Conservation (phyloP, 371 early-diverging fungal species). For the Lichtheimia ornata region DNA sequence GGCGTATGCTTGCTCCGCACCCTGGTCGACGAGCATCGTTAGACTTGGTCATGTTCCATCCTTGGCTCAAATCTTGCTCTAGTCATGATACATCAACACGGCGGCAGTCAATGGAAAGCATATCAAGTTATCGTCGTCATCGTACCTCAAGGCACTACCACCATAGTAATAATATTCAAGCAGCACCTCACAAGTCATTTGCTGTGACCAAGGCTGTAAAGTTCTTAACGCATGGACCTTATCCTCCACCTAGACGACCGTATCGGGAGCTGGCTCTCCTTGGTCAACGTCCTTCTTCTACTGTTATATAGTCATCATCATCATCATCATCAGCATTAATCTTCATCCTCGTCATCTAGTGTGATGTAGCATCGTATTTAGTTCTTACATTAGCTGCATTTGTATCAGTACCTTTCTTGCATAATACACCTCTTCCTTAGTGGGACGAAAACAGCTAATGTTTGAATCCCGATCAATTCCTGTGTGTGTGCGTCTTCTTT, state of each 20-base stretch:
- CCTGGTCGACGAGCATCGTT: conserved; percentile 31
- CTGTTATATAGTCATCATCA: background rate
- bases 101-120: too few species aligned
- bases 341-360: too few species aligned
- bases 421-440: background rate
- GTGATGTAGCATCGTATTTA: too few species aligned
- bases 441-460: too few species aligned
- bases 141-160: too few species aligned
- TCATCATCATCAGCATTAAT: background rate
- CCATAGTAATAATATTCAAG: too few species aligned
- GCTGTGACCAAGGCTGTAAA: background rate
- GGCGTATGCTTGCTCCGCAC: conserved; percentile 39
- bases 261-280: conserved; percentile 26
- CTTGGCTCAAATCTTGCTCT: conserved; percentile 40
- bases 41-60: conserved; percentile 42
- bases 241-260: conserved; percentile 34
- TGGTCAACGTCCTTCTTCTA: background rate
- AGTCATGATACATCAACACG: too few species aligned
- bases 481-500: background rate
- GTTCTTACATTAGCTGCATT: too few species aligned
- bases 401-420: background rate
- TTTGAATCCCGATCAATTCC: too few species aligned
- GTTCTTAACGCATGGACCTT: conserved; percentile 30
- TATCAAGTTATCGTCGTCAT: background rate
- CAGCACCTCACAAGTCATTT: background rate